These are phyloP conservation scores for Magnusiomyces paraingens DNA, from an alignment of 1,139 yeast genomes.

Conservation along the genomic window DNA sequence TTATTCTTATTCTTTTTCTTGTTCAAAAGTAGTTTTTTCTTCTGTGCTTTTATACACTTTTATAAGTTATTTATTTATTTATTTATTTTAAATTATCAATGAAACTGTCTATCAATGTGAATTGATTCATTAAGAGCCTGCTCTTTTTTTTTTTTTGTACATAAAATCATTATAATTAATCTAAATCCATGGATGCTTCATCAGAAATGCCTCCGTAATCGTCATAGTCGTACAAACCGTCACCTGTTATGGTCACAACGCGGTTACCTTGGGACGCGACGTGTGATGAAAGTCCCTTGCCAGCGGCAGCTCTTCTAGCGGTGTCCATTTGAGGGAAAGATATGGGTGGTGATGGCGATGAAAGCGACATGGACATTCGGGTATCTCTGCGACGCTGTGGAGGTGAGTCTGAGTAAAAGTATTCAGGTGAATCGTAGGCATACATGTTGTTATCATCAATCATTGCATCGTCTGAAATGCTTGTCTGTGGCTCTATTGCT, in stretches of 20 bases:
- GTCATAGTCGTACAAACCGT: background rate
- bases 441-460: background rate
- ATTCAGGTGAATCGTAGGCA: background rate
- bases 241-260: background rate
- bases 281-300: too few relatives aligned
- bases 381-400: too few relatives aligned
- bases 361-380: too few relatives aligned
- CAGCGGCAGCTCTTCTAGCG: too few relatives aligned
- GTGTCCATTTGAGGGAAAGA: too few relatives aligned
- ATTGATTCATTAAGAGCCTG: background rate
- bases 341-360: too few relatives aligned
- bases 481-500: background rate
- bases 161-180: background rate
- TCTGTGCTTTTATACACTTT: background rate
- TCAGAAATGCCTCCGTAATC: background rate
- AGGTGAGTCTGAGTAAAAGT: too few relatives aligned
- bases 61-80: background rate
- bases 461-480: background rate
- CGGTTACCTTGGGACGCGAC: background rate
- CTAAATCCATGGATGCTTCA: constrained; percentile 12
- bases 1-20: background rate
- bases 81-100: background rate
- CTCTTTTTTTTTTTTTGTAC: background rate
- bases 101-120: background rate
- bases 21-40: background rate